A percentile compares a stretch with the other conserved stretches of the same genome.
Conservation (phyloP, 441 rosid species). For the Syzygium malaccense region DNA sequence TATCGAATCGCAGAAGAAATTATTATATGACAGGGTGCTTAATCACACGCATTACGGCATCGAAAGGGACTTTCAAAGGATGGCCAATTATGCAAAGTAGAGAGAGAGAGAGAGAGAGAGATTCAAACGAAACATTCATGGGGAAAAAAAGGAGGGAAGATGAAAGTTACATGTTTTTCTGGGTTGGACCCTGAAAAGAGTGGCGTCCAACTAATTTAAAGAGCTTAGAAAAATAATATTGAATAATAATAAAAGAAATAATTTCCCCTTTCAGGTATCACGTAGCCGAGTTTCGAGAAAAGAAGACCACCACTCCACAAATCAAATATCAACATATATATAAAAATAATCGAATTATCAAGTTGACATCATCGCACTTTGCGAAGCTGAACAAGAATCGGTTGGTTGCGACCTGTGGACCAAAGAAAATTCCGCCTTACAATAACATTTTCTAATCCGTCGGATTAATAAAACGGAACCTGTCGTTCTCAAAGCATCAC, state of each 20-base stretch:
- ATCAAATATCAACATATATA: neutral
- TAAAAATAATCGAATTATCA: neutral
- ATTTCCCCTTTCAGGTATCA: neutral
- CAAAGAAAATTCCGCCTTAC: neutral
- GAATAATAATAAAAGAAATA: neutral
- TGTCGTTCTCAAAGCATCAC: neutral
- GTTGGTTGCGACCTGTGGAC: neutral
- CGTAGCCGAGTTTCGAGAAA: constrained; percentile 4
- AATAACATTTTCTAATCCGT: neutral
- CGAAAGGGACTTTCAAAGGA: neutral
- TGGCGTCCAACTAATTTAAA: constrained; percentile 11
- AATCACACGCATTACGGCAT: neutral
- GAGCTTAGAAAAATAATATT: neutral
- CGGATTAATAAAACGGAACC: neutral
- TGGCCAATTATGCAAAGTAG: neutral
- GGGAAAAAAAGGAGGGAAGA: neutral
- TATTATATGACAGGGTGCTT: neutral
- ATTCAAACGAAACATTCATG: neutral
- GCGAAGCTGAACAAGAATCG: neutral
- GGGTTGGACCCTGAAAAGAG: constrained; percentile 1
- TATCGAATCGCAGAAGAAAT: neutral
- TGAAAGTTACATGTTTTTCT: neutral
- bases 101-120: neutral
- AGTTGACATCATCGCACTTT: neutral
- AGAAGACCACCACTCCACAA: neutral